Evolutionary conservation across 441 rosid genomes (phyloP), one percentile per base, ranked within the genome.

Genomic region (Capsella rubella): DNA sequence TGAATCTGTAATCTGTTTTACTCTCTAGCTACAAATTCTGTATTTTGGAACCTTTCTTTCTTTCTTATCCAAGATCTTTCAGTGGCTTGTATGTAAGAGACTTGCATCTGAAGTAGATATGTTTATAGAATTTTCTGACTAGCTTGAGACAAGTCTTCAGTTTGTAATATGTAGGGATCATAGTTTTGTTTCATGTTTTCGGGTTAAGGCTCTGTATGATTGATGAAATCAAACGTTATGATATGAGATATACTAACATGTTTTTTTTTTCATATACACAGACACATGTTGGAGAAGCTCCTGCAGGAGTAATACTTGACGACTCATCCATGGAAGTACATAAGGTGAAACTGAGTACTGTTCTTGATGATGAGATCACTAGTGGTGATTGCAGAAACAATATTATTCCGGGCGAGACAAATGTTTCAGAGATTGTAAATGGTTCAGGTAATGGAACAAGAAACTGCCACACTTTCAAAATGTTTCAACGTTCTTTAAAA

Each of bases 371-470:
- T 45, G 40, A 73, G 56, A 32, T 73, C 64, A 73, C 42, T 7
- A 64, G 31, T 12, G 10, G 10, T 8, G 52, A 50, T 28, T 5
- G 15, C 18, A 4, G 25, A 55, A 64, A 50, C 55, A 70, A 39
- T 69, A 40, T 21, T 69, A 27, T 54, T 69, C 71, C 52, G 53
- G 72, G 61, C 51, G 62, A 34, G 37, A 34, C 59, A 69, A 57
- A 78, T 12, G 71, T 27, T 47, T 50, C 75, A 66, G 61, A 78
- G 16, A 67, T 34, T 59, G 73, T 77, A 61, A 77, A 77, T 16
- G 75, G 56, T 65, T 69, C 71, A 62, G 72, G 70, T 71, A 57
- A 58, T 51, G 72, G 27, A 56, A 14, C 66, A 58, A 71, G 46
- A 49, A 56, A 40, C 71, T 47, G 5, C 3, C 8, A 62, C 10